These are phyloP conservation scores for Trametes punicea DNA, from an alignment of 768 basidiomycete species.

Conservation along the genomic window DNA sequence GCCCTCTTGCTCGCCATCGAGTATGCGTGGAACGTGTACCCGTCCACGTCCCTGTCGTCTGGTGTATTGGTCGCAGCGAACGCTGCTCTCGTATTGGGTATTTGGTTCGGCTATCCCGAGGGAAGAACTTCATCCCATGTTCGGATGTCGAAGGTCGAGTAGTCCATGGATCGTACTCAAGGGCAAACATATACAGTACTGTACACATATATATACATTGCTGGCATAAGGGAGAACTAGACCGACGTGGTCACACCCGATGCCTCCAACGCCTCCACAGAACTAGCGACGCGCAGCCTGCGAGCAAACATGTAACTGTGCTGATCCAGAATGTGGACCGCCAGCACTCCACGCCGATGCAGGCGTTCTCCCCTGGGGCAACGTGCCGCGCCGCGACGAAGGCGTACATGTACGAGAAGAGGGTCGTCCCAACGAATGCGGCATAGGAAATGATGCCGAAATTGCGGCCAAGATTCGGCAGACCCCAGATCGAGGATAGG, in stretches of 20 bases:
- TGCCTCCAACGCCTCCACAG: conserved; percentile 67
- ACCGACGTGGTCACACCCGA: conserved; percentile 31
- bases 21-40: conserved; percentile 87
- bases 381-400: conserved; percentile 56
- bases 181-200: background rate
- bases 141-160: background rate
- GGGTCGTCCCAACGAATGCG: conserved; percentile 69
- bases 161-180: background rate
- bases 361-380: conserved; percentile 38
- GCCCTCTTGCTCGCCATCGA: conserved; percentile 61
- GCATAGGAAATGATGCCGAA: conserved; percentile 74
- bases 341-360: conserved; percentile 65
- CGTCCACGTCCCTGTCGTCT: conserved; percentile 72
- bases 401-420: conserved; percentile 80
- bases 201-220: background rate
- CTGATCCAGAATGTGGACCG: conserved; percentile 58
- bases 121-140: conserved; percentile 22
- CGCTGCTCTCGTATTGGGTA: conserved; percentile 47
- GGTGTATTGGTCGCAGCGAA: conserved; percentile 51
- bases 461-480: conserved; percentile 67
- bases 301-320: conserved; percentile 39
- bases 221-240: background rate
- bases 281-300: conserved; percentile 42
- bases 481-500: conserved; percentile 69
- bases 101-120: conserved; percentile 50